Evolutionary conservation across 805 yeast genomes (phyloP).

Genomic region (Metschnikowia peoriensis): DNA sequence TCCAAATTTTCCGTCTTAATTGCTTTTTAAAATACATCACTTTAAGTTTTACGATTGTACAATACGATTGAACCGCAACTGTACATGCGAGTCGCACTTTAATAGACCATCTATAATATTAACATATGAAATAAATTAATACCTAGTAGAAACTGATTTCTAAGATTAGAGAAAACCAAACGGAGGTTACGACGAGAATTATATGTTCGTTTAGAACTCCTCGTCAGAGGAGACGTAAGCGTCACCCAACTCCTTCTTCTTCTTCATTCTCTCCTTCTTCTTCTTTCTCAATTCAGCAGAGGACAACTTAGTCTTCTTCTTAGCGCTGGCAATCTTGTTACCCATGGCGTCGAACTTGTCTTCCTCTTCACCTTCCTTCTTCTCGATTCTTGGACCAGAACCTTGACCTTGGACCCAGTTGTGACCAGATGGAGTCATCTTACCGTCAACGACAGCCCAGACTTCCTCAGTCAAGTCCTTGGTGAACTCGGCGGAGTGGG

Average conservation of each 20-base stretch:
- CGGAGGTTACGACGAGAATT: slow-evolving; percentile 7
- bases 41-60: not conserved
- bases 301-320: slow-evolving; percentile 96
- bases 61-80: not conserved
- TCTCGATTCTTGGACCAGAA: slow-evolving; percentile 98
- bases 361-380: slow-evolving; percentile 89
- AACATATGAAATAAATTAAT: slow-evolving; percentile 20
- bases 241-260: slow-evolving; percentile 99
- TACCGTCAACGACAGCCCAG: slow-evolving; percentile 99
- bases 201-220: slow-evolving; percentile 45
- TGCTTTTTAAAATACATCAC: not conserved
- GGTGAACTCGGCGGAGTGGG: slow-evolving; percentile 99
- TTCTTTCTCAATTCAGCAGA: slow-evolving; percentile 99
- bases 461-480: slow-evolving; percentile 99
- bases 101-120: slow-evolving; percentile 19
- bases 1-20: not conserved
- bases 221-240: slow-evolving; percentile 94
- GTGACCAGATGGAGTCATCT: slow-evolving; percentile 99
- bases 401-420: slow-evolving; percentile 99
- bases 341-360: slow-evolving; percentile 99
- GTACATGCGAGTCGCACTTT: slow-evolving; percentile 1
- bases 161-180: slow-evolving; percentile 9
- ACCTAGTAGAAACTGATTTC: slow-evolving; percentile 15
- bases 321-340: slow-evolving; percentile 95
- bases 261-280: slow-evolving; percentile 99